Evolutionary conservation across 2,329 filamentous ascomycete species (phyloP).

Genomic region (Myriosclerotinia duriaeana): DNA sequence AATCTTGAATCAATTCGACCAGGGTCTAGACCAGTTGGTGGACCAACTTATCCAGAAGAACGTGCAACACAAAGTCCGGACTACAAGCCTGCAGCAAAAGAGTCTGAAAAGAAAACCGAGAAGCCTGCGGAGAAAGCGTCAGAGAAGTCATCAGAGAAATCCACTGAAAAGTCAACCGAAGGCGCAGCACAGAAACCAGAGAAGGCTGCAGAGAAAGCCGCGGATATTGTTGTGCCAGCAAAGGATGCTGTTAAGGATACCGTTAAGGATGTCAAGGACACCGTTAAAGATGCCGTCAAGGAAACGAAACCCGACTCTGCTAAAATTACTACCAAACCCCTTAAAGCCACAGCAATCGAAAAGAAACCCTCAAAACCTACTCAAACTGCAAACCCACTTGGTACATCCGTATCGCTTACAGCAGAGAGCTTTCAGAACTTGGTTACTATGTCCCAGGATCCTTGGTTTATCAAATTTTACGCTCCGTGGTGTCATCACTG

Average conservation of each 20-base stretch:
- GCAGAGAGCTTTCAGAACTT: slow-evolving; percentile 82
- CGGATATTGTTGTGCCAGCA: slow-evolving; percentile 1
- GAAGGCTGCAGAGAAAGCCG: slow-evolving; percentile 3
- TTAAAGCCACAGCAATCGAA: slow-evolving; percentile 41
- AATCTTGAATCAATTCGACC: slow-evolving; percentile 76
- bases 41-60: slow-evolving; percentile 63
- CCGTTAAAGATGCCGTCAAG: slow-evolving; percentile 1
- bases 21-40: slow-evolving; percentile 66
- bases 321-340: slow-evolving; percentile 23
- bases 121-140: not conserved
- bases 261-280: not conserved
- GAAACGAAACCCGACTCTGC: slow-evolving; percentile 18
- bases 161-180: not conserved
- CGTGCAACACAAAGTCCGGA: slow-evolving; percentile 53
- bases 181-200: not conserved
- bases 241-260: slow-evolving; percentile 8
- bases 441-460: slow-evolving; percentile 83
- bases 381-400: slow-evolving; percentile 68
- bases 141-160: not conserved
- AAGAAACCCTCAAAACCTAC: slow-evolving; percentile 50
- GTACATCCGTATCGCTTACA: slow-evolving; percentile 71
- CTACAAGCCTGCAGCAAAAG: slow-evolving; percentile 28
- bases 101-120: slow-evolving; percentile 35
- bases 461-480: slow-evolving; percentile 99
- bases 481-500: slow-evolving; percentile 97